Percentiles rank a stretch among this genome's conserved stretches.
phyloP scores from a whole-genome alignment of 2,329 filamentous ascomycete species.

The Immersiporthe knoxdaviesiana region DNA sequence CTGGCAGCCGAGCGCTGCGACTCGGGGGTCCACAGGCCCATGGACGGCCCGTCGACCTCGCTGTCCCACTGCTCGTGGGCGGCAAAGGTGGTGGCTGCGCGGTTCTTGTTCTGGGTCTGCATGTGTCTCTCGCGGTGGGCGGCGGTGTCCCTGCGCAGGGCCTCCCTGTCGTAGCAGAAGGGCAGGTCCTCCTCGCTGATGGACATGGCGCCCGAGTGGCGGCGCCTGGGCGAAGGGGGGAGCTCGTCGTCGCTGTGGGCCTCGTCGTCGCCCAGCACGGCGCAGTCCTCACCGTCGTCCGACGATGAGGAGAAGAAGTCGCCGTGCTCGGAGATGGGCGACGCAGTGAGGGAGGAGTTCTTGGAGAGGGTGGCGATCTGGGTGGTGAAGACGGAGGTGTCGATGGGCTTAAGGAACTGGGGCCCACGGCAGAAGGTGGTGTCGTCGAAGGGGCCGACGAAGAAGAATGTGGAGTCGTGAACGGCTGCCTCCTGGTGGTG shows the following conservation, averaged over 20 bases:
- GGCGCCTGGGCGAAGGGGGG: conserved; percentile 26
- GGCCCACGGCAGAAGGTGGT: conserved; percentile 25
- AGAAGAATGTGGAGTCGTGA: conserved; percentile 24
- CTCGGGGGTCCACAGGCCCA: conserved; percentile 26
- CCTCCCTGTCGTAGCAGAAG: conserved; percentile 27
- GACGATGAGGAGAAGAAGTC: conserved; percentile 18
- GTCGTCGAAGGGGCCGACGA: conserved; percentile 28
- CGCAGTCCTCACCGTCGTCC: conserved; percentile 23
- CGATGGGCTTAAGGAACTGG: conserved; percentile 27
- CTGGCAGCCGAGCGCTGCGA: neutral
- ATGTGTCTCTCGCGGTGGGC: conserved; percentile 26
- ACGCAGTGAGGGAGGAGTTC: conserved; percentile 22
- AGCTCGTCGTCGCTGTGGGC: conserved; percentile 29
- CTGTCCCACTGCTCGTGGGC: conserved; percentile 28
- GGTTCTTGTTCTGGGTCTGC: conserved; percentile 4
- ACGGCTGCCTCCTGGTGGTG: conserved; percentile 12
- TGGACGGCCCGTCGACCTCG: conserved; percentile 26
- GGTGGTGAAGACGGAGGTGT: conserved; percentile 24
- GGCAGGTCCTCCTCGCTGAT: conserved; percentile 30
- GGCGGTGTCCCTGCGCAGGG: conserved; percentile 27
- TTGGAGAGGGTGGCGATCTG: conserved; percentile 21
- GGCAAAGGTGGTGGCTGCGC: conserved; percentile 18
- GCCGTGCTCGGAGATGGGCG: conserved; percentile 19
- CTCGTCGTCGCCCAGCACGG: conserved; percentile 28
- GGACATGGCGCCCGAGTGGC: conserved; percentile 30